Conservation (phyloP, 495 filamentous ascomycete genomes). For the Acidomyces sp. region DNA sequence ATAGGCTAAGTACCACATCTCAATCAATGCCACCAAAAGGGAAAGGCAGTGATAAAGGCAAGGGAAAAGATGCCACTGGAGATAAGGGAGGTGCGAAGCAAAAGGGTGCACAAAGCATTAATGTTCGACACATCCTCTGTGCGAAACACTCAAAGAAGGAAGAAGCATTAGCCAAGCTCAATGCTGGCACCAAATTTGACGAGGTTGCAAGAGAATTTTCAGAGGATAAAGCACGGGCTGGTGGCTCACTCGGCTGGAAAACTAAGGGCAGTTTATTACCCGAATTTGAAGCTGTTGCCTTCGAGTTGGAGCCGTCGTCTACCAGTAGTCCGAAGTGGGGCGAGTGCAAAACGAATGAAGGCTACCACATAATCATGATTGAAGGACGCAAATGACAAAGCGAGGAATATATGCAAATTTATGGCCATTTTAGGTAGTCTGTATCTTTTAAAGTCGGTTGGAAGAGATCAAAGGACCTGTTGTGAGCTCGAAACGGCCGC, state of each 20-base stretch:
- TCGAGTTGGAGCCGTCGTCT: conserved; percentile 61
- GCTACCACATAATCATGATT: conserved; percentile 94
- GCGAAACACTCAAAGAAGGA: conserved; percentile 82
- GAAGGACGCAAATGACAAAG: conserved; percentile 57
- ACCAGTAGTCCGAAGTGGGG: conserved; percentile 62
- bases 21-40: conserved; percentile 23
- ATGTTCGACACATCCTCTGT: conserved; percentile 83
- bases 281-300: conserved; percentile 71
- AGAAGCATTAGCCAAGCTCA: conserved; percentile 67
- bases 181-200: conserved; percentile 69
- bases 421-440: no score
- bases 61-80: conserved; percentile 16
- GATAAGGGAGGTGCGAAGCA: conserved; percentile 34
- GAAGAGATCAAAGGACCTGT: no score
- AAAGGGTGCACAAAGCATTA: conserved; percentile 68
- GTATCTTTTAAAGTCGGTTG: no score
- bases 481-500: no score
- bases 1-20: no score
- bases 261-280: conserved; percentile 56
- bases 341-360: conserved; percentile 70
- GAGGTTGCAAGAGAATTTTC: conserved; percentile 77
- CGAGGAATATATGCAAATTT: no score
- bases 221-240: conserved; percentile 78
- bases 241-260: conserved; percentile 78
- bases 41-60: conserved; percentile 23